Base-by-base conservation (phyloP, 306 rosid species). In the Alnus glutinosa region DNA sequence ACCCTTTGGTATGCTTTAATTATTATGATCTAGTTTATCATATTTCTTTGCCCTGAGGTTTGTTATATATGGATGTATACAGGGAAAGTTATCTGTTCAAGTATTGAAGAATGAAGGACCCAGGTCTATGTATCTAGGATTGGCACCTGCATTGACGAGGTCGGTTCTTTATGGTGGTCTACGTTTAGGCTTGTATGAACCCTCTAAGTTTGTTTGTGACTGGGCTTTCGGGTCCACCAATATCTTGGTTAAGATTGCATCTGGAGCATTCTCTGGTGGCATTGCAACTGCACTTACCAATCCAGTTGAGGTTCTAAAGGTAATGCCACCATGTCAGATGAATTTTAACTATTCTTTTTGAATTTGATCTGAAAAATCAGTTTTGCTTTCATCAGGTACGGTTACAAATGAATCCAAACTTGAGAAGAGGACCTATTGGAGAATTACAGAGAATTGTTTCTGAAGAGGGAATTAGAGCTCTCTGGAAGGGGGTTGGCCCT, bases 401-500 rank as follows among this genome's bases (percentile, higher is more conserved):
- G 73, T 82, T 95, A 84, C 99, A 95, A 84, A 93, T 95, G 98
- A 91, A 84, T 83, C 83, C 98, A 49, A 88, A 82, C 79, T 79
- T 72, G 85, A 85, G 87, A 55, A 89, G 87, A 52, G 95, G 93
- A 77, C 84, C 96, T 8, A 75, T 78, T 18, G 74, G 67, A 70
- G 98, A 93, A 86, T 74, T 95, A 82, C 79, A 11, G 49, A 84
- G 87, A 82, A 93, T 92, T 61, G 64, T 89, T 77, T 83, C 93
- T 32, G 87, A 91, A 81, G 98, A 91, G 89, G 98, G 99, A 86
- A 49, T 90, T 71, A 89, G 49, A 86, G 91, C 93, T 79, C 90
- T 95, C 77, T 93, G 99, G 98, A 93, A 90, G 78, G 98, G 99
- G 7, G 88, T 95, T 62, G 94, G 97, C 68, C 99, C 98, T 90